These are phyloP conservation scores for Myxozyma geophila DNA, from an alignment of 805 yeast species.

Conservation along the genomic window DNA sequence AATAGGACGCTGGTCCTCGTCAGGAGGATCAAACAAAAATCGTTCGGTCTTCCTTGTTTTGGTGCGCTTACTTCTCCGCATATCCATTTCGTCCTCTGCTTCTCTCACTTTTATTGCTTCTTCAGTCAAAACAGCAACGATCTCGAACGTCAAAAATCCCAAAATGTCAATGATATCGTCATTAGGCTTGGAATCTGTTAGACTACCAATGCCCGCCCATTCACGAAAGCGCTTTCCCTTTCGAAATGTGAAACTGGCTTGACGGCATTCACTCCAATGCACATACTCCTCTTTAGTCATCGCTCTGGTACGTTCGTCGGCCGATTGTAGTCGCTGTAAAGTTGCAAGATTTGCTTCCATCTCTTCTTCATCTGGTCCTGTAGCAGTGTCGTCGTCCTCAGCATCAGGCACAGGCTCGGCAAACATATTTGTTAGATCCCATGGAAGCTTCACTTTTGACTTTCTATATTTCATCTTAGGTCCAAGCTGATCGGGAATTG, in stretches of 20 bases:
- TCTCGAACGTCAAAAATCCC: conserved; percentile 94
- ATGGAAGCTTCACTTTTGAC: conserved; percentile 81
- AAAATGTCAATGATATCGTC: conserved; percentile 96
- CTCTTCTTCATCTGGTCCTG: conserved; percentile 73
- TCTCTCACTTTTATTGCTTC: conserved; percentile 82
- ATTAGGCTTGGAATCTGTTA: conserved; percentile 88
- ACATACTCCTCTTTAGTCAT: conserved; percentile 98
- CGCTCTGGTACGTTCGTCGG: conserved; percentile 88
- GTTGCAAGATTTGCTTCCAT: conserved; percentile 87
- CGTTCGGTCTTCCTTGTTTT: conserved; percentile 56
- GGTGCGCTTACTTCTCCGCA: conserved; percentile 46
- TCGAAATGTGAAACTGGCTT: conserved; percentile 93
- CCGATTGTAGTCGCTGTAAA: conserved; percentile 83
- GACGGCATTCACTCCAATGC: conserved; percentile 98
- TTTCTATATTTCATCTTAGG: conserved; percentile 63
- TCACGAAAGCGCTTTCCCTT: conserved; percentile 93
- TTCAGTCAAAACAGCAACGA: conserved; percentile 92
- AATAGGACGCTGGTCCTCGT: conserved; percentile 77
- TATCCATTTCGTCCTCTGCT: conserved; percentile 59
- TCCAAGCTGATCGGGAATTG: conserved; percentile 42
- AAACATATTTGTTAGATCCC: conserved; percentile 96
- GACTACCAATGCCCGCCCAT: conserved; percentile 86
- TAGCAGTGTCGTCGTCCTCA: conserved; percentile 55
- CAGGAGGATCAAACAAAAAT: conserved; percentile 81
- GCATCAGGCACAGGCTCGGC: conserved; percentile 79